These are phyloP conservation scores for Umbilicus rupestris DNA, from an alignment of 164 flowering plant genomes.

Conservation along the genomic window DNA sequence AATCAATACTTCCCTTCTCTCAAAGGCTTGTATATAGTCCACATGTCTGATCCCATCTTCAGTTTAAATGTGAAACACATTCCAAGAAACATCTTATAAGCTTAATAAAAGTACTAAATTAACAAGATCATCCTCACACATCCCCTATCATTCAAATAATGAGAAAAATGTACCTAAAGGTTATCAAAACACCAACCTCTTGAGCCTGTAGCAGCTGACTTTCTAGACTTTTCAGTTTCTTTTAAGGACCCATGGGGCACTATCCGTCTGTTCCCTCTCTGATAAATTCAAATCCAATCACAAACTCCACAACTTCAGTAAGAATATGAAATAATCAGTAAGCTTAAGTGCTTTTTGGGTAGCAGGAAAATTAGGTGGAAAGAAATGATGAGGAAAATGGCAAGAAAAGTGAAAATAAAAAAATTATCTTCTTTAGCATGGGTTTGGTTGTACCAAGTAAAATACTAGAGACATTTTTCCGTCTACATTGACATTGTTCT, in stretches of 20 bases:
- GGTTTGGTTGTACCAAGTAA: too few species aligned
- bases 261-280: conserved; percentile 15
- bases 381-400: too few species aligned
- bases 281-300: not conserved
- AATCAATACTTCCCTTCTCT: conserved; percentile 37
- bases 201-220: conserved; percentile 10
- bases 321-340: too few species aligned
- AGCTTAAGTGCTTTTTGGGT: too few species aligned
- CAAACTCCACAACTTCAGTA: too few species aligned
- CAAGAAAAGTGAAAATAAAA: too few species aligned
- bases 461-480: too few species aligned
- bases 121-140: not conserved
- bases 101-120: not conserved
- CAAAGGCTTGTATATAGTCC: conserved; percentile 9
- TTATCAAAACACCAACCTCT: conserved; percentile 10
- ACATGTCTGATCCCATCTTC: conserved; percentile 8
- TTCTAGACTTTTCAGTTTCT: not conserved
- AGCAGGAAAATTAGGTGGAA: too few species aligned
- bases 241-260: not conserved
- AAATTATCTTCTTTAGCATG: too few species aligned
- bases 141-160: not conserved
- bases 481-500: too few species aligned
- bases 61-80: not conserved
- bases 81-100: not conserved
- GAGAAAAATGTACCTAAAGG: not conserved